These are phyloP conservation scores for Sisymbrium altissimum DNA, from an alignment of 345 rosid species.

Conservation along the genomic window DNA sequence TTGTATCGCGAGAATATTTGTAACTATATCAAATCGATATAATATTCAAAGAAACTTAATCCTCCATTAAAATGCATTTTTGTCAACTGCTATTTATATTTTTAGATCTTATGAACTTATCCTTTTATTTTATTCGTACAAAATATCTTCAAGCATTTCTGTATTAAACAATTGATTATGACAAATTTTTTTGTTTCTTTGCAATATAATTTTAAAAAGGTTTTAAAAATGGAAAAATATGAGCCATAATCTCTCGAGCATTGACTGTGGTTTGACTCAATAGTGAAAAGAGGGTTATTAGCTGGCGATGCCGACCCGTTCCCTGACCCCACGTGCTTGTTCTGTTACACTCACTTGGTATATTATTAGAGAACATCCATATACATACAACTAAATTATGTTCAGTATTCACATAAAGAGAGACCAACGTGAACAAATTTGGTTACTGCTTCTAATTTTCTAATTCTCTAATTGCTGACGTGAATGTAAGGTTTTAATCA, in stretches of 20 bases:
- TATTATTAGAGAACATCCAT: not conserved
- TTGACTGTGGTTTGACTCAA: conserved; percentile 37
- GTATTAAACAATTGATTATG: not conserved
- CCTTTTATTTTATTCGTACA: not conserved
- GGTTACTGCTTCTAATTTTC: not conserved
- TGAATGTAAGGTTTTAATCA: not conserved
- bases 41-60: not conserved
- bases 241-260: not conserved
- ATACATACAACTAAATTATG: not conserved
- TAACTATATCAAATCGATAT: not conserved
- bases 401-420: not conserved
- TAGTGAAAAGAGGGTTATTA: conserved; percentile 36
- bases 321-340: conserved; percentile 42
- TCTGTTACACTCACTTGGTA: not conserved
- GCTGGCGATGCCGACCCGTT: conserved; percentile 51
- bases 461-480: not conserved
- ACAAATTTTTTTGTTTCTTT: not conserved
- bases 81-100: not conserved
- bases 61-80: not conserved
- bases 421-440: not conserved
- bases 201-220: not conserved
- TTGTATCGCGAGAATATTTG: not conserved
- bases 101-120: not conserved
- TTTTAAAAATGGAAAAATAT: not conserved
- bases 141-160: not conserved